Percentiles rank a stretch among this genome's conserved stretches.
These are phyloP conservation scores for Podospora bellae-mahoneyi DNA, from an alignment of 495 filamentous ascomycete genomes.

Conservation along the genomic window DNA sequence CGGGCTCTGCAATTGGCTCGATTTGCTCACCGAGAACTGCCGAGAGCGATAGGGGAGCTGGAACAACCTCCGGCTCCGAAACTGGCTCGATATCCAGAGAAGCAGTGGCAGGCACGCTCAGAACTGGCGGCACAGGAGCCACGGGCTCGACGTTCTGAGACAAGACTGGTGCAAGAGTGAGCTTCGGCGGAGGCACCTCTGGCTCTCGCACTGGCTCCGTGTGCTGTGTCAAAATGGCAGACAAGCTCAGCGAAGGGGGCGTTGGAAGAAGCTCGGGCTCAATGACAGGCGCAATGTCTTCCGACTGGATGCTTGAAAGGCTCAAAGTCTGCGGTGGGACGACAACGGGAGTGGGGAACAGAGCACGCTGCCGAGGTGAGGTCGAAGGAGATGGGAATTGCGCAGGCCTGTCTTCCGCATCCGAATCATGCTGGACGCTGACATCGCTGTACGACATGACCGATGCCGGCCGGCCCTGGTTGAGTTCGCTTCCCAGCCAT, in stretches of 20 bases:
- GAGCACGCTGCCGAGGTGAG: slow-evolving; percentile 27
- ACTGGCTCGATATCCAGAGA: slow-evolving; percentile 30
- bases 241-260: slow-evolving; percentile 19
- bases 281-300: slow-evolving; percentile 31
- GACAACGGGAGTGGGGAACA: slow-evolving; percentile 20
- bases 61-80: slow-evolving; percentile 22
- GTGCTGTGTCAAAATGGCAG: slow-evolving; percentile 19
- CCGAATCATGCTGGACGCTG: slow-evolving; percentile 38
- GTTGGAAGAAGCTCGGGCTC: slow-evolving; percentile 12
- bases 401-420: slow-evolving; percentile 45
- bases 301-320: slow-evolving; percentile 30
- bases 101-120: slow-evolving; percentile 24
- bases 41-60: slow-evolving; percentile 17
- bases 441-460: slow-evolving; percentile 40
- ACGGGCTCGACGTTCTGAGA: slow-evolving; percentile 27
- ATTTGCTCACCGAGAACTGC: slow-evolving; percentile 21
- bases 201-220: slow-evolving; percentile 20
- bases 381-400: slow-evolving; percentile 48
- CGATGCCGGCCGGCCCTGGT: slow-evolving; percentile 27
- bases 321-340: slow-evolving; percentile 26
- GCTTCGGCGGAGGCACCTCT: slow-evolving; percentile 10
- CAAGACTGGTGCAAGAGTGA: slow-evolving; percentile 20
- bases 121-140: slow-evolving; percentile 15
- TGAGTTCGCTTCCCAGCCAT: slow-evolving; percentile 32
- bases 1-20: slow-evolving; percentile 28